These are phyloP conservation scores for Sextonia rubra DNA, from an alignment of 164 flowering plant genomes.

Conservation along the genomic window DNA sequence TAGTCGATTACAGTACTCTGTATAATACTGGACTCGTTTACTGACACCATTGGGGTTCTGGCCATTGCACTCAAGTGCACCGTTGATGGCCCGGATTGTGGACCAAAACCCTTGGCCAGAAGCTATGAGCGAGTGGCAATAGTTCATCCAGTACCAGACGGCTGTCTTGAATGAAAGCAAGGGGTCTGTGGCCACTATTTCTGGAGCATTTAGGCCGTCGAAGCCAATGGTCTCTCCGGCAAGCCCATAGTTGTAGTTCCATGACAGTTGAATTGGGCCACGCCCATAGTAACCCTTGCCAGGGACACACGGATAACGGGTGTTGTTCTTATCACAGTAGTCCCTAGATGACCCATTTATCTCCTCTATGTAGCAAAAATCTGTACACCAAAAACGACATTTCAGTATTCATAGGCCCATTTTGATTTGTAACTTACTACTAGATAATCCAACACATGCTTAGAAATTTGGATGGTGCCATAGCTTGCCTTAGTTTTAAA, in stretches of 20 bases:
- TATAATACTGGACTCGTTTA: constrained; percentile 37
- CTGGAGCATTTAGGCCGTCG: constrained; percentile 50
- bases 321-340: constrained; percentile 41
- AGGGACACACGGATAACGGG: constrained; percentile 40
- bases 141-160: constrained; percentile 61
- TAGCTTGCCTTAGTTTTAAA: too few relatives aligned
- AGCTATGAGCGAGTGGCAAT: constrained; percentile 27
- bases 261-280: constrained; percentile 61
- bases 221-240: constrained; percentile 48
- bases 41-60: constrained; percentile 25
- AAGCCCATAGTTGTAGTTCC: constrained; percentile 74
- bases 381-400: constrained; percentile 15
- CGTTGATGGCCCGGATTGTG: constrained; percentile 58
- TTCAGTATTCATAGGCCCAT: background rate
- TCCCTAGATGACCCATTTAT: constrained; percentile 36
- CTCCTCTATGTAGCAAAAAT: constrained; percentile 49
- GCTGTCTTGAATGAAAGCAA: constrained; percentile 46
- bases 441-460: background rate
- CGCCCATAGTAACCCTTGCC: constrained; percentile 47
- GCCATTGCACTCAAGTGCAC: constrained; percentile 47
- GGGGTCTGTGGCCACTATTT: constrained; percentile 39
- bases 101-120: constrained; percentile 51
- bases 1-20: constrained; percentile 36
- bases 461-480: too few relatives aligned
- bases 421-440: background rate